Base-by-base conservation (phyloP, 2,329 filamentous ascomycete genomes). In the Leptodontidium sp. region DNA sequence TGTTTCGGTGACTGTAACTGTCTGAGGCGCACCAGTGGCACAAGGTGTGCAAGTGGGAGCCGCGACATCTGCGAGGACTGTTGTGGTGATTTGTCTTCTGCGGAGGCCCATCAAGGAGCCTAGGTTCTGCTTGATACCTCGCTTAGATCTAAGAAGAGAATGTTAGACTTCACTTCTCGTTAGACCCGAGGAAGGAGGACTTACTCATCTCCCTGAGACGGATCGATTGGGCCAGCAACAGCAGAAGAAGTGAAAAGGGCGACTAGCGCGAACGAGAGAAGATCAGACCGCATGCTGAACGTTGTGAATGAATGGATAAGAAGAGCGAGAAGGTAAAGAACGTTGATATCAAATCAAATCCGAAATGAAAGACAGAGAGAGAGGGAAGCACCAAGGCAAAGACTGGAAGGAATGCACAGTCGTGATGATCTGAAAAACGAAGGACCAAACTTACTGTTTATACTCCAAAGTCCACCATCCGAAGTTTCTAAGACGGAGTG, bases 221-320 rank as follows among this genome's bases (percentile, higher is more conserved):
- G 58, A 47, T 71, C 64, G 53, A 70, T 67, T 68, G 70, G 66
- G 43, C 68, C 70, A 67, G 70, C 72, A 71, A 73, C 61, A 67
- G 67, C 62, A 61, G 65, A 64, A 67, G 70, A 70, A 64, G 71
- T 67, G 32, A 68, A 73, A 69, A 75, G 64, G 70, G 72, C 73
- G 73, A 65, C 72, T 69, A 74, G 72, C 72, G 73, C 71, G 38
- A 66, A 64, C 12, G 66, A 69, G 40, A 68, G 68, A 59, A 69
- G 24, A 24, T 69, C 68, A 71, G 72, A 73, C 67, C 71, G 66
- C 73, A 74, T 75, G 66, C 66, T 73, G 38, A 69, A n/a, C n/a
- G 52, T 59, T 26, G 40, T 59, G 62, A 62, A 26, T 17, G 38
- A 43, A 26, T 45, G 35, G 35, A 43, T 49, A 61, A 62, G 43